These are phyloP conservation scores for Boletus insuetus DNA, from an alignment of 768 basidiomycete species.

Conservation along the genomic window DNA sequence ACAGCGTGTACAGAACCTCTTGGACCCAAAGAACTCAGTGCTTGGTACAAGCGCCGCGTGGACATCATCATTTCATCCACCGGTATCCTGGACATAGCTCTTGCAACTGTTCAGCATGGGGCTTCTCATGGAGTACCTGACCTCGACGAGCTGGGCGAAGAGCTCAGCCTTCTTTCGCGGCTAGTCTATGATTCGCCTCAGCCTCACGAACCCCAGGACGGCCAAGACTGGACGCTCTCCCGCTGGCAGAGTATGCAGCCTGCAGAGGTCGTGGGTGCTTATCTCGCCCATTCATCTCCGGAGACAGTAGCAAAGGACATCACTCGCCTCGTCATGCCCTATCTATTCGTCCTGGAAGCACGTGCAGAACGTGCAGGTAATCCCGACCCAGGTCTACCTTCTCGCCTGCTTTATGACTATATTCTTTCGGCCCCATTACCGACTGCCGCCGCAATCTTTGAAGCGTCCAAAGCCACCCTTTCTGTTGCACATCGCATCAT, in stretches of 20 bases:
- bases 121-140: slow-evolving; percentile 74
- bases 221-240: slow-evolving; percentile 72
- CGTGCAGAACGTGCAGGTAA: slow-evolving; percentile 77
- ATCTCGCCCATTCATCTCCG: slow-evolving; percentile 70
- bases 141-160: slow-evolving; percentile 88
- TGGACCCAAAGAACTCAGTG: slow-evolving; percentile 41
- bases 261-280: slow-evolving; percentile 64
- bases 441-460: slow-evolving; percentile 73
- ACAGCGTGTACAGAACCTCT: slow-evolving; percentile 7
- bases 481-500: slow-evolving; percentile 69
- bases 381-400: slow-evolving; percentile 65
- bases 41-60: slow-evolving; percentile 76
- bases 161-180: slow-evolving; percentile 80
- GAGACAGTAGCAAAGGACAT: slow-evolving; percentile 67
- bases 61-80: slow-evolving; percentile 57
- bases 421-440: slow-evolving; percentile 66
- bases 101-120: slow-evolving; percentile 81
- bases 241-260: slow-evolving; percentile 73
- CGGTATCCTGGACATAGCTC: slow-evolving; percentile 76
- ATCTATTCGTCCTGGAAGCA: slow-evolving; percentile 88
- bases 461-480: slow-evolving; percentile 88
- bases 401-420: slow-evolving; percentile 67
- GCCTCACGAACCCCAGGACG: slow-evolving; percentile 35
- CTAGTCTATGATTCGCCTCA: slow-evolving; percentile 81
- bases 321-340: slow-evolving; percentile 79